phyloP scores from a whole-genome alignment of 2,329 filamentous ascomycete genomes.

The Aspergillus sp. region DNA sequence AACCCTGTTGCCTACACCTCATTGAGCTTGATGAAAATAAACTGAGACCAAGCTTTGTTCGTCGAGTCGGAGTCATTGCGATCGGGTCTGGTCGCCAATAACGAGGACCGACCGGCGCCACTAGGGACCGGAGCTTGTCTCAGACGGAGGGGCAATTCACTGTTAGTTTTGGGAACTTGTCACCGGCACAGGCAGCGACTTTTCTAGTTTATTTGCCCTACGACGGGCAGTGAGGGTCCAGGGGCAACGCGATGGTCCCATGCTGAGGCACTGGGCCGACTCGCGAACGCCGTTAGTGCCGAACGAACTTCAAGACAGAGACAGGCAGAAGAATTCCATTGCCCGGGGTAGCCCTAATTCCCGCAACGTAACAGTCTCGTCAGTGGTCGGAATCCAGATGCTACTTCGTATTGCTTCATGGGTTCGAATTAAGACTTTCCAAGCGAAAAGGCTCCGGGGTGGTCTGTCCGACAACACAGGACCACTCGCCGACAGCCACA shows the following conservation, averaged over 20 bases:
- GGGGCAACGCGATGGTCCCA: neutral
- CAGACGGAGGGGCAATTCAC: neutral
- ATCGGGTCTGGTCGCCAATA: neutral
- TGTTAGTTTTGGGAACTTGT: neutral
- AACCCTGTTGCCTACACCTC: neutral
- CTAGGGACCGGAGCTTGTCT: neutral
- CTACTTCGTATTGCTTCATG: neutral
- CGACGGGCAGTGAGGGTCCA: neutral
- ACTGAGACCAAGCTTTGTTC: neutral
- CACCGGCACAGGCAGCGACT: neutral
- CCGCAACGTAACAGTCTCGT: neutral
- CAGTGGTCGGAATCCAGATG: neutral
- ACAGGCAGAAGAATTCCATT: neutral
- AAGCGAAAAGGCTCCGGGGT: no score
- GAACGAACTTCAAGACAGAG: neutral
- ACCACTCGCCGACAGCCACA: neutral
- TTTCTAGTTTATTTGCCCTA: neutral
- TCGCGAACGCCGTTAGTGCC: neutral
- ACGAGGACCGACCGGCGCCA: neutral
- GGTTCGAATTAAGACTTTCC: neutral
- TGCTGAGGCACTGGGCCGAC: no score
- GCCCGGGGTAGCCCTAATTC: neutral
- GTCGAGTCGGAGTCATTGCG: neutral
- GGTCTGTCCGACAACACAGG: neutral
- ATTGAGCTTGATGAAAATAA: neutral